Conservation (phyloP, 768 basidiomycete genomes). For the Sporobolomyces phaffii region DNA sequence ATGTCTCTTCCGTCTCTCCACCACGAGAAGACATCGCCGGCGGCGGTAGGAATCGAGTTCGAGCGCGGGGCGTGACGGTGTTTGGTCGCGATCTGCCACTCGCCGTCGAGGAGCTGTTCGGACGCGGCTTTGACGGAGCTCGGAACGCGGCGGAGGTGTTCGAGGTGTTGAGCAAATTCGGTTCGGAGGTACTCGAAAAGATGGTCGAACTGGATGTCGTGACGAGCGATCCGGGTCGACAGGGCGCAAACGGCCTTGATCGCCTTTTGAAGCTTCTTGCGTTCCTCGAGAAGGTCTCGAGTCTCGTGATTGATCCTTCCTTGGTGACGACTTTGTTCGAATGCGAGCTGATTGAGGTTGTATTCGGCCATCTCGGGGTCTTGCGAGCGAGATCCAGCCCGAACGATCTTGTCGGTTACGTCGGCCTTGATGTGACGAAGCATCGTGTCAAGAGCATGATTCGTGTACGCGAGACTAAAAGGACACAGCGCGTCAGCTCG, state of each 20-base stretch:
- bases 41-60: background rate
- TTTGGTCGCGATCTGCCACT: background rate
- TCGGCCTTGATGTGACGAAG: slow-evolving; percentile 61
- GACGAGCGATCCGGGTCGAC: background rate
- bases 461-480: slow-evolving; percentile 61
- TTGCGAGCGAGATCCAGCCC: slow-evolving; percentile 55
- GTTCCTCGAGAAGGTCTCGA: slow-evolving; percentile 45
- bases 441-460: slow-evolving; percentile 73
- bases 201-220: background rate
- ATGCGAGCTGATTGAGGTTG: slow-evolving; percentile 59
- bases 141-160: background rate
- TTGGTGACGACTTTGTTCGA: slow-evolving; percentile 47
- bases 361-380: slow-evolving; percentile 45
- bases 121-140: background rate
- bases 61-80: background rate
- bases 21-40: background rate
- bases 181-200: background rate
- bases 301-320: slow-evolving; percentile 43
- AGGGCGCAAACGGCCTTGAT: slow-evolving; percentile 48
- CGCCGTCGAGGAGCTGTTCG: background rate
- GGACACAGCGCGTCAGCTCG: background rate
- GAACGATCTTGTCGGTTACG: slow-evolving; percentile 61
- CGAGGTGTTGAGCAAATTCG: background rate
- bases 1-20: background rate
- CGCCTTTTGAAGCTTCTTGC: slow-evolving; percentile 53